phyloP scores from a whole-genome alignment of 352 stramenopile species.

The Phytophthora macrochlamydospora region DNA sequence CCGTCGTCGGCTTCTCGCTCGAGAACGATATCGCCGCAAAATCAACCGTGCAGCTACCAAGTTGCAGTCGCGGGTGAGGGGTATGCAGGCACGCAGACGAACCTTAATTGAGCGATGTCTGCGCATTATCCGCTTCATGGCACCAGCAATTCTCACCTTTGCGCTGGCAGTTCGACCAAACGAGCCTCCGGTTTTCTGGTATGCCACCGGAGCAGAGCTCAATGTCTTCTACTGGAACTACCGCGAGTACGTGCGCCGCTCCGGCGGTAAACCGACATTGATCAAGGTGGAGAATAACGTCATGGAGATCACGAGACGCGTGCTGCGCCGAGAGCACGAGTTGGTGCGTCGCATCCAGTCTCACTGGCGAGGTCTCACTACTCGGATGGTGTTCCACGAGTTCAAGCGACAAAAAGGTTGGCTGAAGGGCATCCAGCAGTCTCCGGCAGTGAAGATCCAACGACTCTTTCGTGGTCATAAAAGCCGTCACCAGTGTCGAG shows the following conservation, averaged over 20 bases:
- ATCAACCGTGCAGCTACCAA: constrained; percentile 55
- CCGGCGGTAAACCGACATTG: constrained; percentile 57
- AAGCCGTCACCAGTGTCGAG: constrained; percentile 35
- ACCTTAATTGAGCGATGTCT: constrained; percentile 75
- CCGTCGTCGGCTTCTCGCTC: constrained; percentile 45
- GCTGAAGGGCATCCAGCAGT: constrained; percentile 63
- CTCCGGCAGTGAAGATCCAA: constrained; percentile 76
- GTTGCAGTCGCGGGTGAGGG: constrained; percentile 68
- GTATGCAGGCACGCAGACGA: constrained; percentile 61
- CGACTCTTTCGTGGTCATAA: constrained; percentile 56
- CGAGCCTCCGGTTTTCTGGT: constrained; percentile 75
- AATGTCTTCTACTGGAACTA: constrained; percentile 78
- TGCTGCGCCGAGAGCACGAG: constrained; percentile 63
- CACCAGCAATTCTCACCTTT: constrained; percentile 50
- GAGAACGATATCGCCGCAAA: constrained; percentile 51
- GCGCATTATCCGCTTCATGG: constrained; percentile 57
- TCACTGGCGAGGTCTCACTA: constrained; percentile 63
- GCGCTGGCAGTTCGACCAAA: constrained; percentile 41
- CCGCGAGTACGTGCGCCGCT: constrained; percentile 73
- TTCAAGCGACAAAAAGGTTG: constrained; percentile 71
- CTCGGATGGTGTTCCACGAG: constrained; percentile 64
- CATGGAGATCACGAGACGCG: constrained; percentile 66
- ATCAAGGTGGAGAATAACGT: constrained; percentile 81
- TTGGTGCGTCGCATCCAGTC: constrained; percentile 80
- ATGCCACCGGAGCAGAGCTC: constrained; percentile 65